Percentiles rank a stretch among this genome's conserved stretches.
phyloP scores from a whole-genome alignment of 2,329 filamentous ascomycete genomes.

The Colletotrichum tofieldiae region DNA sequence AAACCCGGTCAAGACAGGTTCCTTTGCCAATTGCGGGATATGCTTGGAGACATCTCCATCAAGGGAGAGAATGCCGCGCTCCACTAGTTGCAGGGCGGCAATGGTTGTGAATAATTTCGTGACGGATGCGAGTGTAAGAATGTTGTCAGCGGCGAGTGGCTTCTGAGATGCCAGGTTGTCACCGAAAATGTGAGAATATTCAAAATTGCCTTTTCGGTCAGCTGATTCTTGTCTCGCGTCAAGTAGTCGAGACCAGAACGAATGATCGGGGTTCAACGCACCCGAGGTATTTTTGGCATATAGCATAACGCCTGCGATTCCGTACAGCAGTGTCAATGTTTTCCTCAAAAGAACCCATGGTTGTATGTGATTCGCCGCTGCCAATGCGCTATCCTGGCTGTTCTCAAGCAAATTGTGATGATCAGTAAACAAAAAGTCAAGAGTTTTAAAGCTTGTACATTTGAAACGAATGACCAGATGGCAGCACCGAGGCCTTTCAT shows the following conservation, averaged over 20 bases:
- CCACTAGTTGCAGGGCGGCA: constrained; percentile 69
- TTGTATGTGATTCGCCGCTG: neutral
- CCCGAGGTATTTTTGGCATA: constrained; percentile 37
- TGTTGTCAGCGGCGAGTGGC: constrained; percentile 55
- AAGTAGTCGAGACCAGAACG: neutral
- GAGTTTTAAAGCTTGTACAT: neutral
- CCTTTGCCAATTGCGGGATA: constrained; percentile 63
- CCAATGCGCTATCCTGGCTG: neutral
- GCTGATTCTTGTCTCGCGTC: neutral
- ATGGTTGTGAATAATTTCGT: constrained; percentile 66
- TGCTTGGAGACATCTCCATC: constrained; percentile 61
- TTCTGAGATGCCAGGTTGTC: constrained; percentile 45
- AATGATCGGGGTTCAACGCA: constrained; percentile 6
- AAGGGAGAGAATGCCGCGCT: constrained; percentile 64
- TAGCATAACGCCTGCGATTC: constrained; percentile 36
- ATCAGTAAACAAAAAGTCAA: neutral
- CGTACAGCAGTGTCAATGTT: constrained; percentile 30
- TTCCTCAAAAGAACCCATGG: constrained; percentile 39
- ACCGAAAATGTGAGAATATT: constrained; percentile 33
- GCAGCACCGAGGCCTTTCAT: neutral
- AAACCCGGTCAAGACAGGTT: constrained; percentile 65
- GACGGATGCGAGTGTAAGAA: constrained; percentile 56
- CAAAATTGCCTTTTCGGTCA: constrained; percentile 13
- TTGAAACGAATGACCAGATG: neutral
- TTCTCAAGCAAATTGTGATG: neutral